Evolutionary conservation across 106 monocot species (phyloP), one percentile per base, ranked within the genome.

Genomic region (Agapanthus africanus): DNA sequence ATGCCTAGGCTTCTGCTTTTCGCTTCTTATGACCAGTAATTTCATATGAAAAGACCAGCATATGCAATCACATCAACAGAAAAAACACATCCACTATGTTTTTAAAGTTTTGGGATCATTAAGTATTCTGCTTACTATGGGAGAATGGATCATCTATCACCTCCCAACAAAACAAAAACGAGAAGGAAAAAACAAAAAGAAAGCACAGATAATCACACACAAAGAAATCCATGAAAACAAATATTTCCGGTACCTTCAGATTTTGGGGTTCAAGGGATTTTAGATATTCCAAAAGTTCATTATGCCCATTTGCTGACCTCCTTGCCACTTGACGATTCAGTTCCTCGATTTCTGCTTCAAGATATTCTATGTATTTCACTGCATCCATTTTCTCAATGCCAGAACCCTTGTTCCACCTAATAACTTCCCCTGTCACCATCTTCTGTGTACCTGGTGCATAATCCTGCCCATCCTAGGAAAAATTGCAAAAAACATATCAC

Each of bases 401-500:
- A 78, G 84, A 89, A 54, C 60, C 57, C 70, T 97, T 87, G 67
- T 92, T 91, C 97, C 97, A 97, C 36, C 97, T 86, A 28, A 97
- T 97, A 70, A 97, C 92, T 84, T 97, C 97, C 46, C 97, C 97
- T 6, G 62, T 75, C 37, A 97, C 86, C 33, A 92, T 97, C 79
- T 97, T 97, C 66, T 97, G 89, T 13, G 97, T 82, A 32, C 97
- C 97, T 72, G 84, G 89, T 50, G 88, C 97, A 84, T 89, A 97
- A 72, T 89, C 84, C 70, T 79, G 71, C 22, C 46, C 69, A 82
- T 84, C 91, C 91, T 97, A n/a, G 77, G 67, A 81, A 54, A 44
- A n/a, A 41, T 47, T 2, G 62, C 46, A 28, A 18, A 47, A 2
- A 40, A 47, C 5, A 41, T 40, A 69, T 37, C 27, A 71, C 26